Evolutionary conservation across 2,329 filamentous ascomycete species (phyloP).

Genomic region (Ceratocystis harringtonii): DNA sequence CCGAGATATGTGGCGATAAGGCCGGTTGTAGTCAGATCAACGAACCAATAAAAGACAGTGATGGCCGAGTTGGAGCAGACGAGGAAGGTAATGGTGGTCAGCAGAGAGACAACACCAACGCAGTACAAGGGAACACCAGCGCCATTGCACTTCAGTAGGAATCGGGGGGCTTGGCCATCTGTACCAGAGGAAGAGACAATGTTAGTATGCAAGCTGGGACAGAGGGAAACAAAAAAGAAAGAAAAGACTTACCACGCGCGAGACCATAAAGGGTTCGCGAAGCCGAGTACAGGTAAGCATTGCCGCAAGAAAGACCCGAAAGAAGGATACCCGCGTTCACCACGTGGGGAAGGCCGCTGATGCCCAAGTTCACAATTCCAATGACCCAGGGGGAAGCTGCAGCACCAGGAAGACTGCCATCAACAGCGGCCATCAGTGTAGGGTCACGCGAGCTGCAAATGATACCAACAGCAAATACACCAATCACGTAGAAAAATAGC

Average conservation of each 20-base stretch:
- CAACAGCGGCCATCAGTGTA: slow-evolving; percentile 30
- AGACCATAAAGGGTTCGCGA: slow-evolving; percentile 37
- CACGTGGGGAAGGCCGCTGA: slow-evolving; percentile 45
- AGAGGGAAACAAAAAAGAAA: not conserved
- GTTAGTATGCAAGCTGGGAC: slow-evolving; percentile 2
- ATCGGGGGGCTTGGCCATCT: slow-evolving; percentile 33
- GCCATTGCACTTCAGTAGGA: slow-evolving; percentile 43
- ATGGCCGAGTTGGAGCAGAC: slow-evolving; percentile 34
- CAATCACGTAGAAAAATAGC: slow-evolving; percentile 55
- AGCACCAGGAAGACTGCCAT: slow-evolving; percentile 36
- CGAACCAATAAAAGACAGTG: slow-evolving; percentile 38
- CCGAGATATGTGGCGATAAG: slow-evolving; percentile 49
- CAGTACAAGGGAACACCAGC: slow-evolving; percentile 47
- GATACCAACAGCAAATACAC: slow-evolving; percentile 42
- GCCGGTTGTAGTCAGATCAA: slow-evolving; percentile 41
- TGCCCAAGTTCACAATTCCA: slow-evolving; percentile 43
- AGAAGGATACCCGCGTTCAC: slow-evolving; percentile 33
- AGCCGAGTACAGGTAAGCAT: slow-evolving; percentile 38
- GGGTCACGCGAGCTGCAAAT: slow-evolving; percentile 39
- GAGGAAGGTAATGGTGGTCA: slow-evolving; percentile 39
- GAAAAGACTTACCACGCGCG: slow-evolving; percentile 24
- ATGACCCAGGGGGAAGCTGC: slow-evolving; percentile 45
- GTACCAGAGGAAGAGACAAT: slow-evolving; percentile 17
- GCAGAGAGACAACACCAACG: slow-evolving; percentile 38
- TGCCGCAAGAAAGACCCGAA: slow-evolving; percentile 33